Evolutionary conservation across 257 asterid species (phyloP).

Genomic region (Mitragyna speciosa): DNA sequence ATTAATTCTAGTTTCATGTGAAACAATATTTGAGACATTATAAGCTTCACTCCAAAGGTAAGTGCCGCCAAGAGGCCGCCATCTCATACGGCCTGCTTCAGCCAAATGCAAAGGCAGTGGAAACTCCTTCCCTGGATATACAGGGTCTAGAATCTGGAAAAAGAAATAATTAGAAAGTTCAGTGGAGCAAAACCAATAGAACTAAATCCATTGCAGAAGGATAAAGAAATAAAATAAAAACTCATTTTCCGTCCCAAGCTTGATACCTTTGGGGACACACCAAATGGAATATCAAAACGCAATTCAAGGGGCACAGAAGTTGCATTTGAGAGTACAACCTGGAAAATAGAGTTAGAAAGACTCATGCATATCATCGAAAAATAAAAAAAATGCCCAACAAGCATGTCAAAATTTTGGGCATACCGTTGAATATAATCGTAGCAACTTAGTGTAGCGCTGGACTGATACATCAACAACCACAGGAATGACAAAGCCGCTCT

Average conservation of each 20-base stretch:
- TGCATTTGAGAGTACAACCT: slow-evolving; percentile 84
- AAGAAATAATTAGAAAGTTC: background rate
- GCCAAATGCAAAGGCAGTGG: slow-evolving; percentile 98
- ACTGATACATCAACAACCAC: slow-evolving; percentile 94
- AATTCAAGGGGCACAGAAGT: slow-evolving; percentile 81
- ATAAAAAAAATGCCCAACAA: slow-evolving; percentile 13
- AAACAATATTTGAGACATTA: slow-evolving; percentile 73
- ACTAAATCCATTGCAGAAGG: background rate
- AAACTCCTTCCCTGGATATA: slow-evolving; percentile 91
- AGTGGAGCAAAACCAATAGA: background rate
- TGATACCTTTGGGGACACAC: slow-evolving; percentile 89
- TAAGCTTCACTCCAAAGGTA: slow-evolving; percentile 94
- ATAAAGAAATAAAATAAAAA: background rate
- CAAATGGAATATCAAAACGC: slow-evolving; percentile 93
- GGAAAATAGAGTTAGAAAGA: slow-evolving; percentile 39
- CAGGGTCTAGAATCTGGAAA: slow-evolving; percentile 82
- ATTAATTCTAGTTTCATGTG: slow-evolving; percentile 68
- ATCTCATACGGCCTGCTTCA: slow-evolving; percentile 82
- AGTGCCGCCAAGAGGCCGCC: slow-evolving; percentile 92
- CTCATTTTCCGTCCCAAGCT: background rate
- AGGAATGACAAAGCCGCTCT: slow-evolving; percentile 73
- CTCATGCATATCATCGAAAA: background rate
- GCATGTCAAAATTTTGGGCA: slow-evolving; percentile 26
- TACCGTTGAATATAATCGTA: slow-evolving; percentile 88
- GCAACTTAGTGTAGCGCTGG: slow-evolving; percentile 73